phyloP scores from a whole-genome alignment of 2,329 filamentous ascomycete genomes.

The Calycina marina region DNA sequence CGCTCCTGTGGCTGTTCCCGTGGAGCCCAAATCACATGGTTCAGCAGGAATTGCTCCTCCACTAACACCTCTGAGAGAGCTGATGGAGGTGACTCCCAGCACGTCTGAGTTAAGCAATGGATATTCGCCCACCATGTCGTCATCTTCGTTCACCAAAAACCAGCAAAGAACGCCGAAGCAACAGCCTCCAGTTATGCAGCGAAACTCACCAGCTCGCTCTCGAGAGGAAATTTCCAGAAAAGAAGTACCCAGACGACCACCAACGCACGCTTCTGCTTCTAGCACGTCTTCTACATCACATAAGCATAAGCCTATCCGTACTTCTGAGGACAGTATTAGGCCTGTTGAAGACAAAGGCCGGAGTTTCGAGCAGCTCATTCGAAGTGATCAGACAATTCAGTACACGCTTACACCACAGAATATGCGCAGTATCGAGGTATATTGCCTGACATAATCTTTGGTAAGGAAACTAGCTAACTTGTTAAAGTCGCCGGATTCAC shows the following conservation, averaged over 20 bases:
- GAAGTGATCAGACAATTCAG: conserved; percentile 69
- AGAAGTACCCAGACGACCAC: conserved; percentile 5
- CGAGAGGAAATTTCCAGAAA: conserved; percentile 8
- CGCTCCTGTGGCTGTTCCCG: conserved; percentile 2
- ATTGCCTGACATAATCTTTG: conserved; percentile 1
- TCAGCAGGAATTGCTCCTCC: conserved; percentile 10
- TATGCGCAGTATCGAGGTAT: conserved; percentile 63
- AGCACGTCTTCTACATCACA: conserved; percentile 28
- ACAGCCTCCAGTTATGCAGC: conserved; percentile 4
- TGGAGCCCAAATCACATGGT: conserved; percentile 1
- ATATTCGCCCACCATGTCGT: conserved; percentile 8
- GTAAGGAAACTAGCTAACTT: conserved; percentile 3
- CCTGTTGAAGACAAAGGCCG: conserved; percentile 44
- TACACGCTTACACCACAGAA: conserved; percentile 69
- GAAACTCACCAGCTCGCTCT: conserved; percentile 9
- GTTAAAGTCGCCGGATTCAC: conserved; percentile 10
- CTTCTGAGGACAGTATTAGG: conserved; percentile 40
- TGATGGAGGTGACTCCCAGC: conserved; percentile 20
- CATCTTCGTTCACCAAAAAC: conserved; percentile 4
- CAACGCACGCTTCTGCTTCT: conserved; percentile 33
- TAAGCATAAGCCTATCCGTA: conserved; percentile 38
- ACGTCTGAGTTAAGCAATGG: conserved; percentile 17
- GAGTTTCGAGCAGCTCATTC: conserved; percentile 66
- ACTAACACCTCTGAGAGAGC: conserved; percentile 22
- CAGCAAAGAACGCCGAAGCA: conserved; percentile 8